Conservation (phyloP, 2,329 filamentous ascomycete species). For the Drechslera avenae region DNA sequence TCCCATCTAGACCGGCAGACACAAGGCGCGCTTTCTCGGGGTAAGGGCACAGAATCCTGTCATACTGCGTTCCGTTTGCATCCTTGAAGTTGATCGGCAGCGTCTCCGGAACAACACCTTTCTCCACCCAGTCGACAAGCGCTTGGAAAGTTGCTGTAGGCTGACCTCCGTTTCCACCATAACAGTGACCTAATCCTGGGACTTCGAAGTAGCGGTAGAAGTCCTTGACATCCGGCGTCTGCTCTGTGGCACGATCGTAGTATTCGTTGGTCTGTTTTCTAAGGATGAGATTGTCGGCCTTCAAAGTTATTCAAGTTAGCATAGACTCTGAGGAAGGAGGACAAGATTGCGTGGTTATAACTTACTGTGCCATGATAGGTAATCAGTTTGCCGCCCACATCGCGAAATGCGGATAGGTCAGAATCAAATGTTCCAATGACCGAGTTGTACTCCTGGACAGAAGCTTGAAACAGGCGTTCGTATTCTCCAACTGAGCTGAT, state of each 20-base stretch:
- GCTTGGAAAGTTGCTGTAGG: slow-evolving; percentile 43
- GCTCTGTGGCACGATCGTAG: slow-evolving; percentile 16
- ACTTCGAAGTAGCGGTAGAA: slow-evolving; percentile 33
- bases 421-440: slow-evolving; percentile 21
- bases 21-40: slow-evolving; percentile 14
- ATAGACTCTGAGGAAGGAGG: background rate
- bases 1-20: slow-evolving; percentile 7
- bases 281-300: slow-evolving; percentile 3
- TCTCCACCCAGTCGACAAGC: slow-evolving; percentile 37
- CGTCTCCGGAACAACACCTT: slow-evolving; percentile 21
- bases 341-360: background rate
- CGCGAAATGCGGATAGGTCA: slow-evolving; percentile 25
- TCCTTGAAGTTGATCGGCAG: slow-evolving; percentile 5
- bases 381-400: slow-evolving; percentile 30
- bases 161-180: slow-evolving; percentile 21
- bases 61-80: slow-evolving; percentile 6
- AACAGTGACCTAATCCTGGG: slow-evolving; percentile 32
- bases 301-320: too few relatives aligned
- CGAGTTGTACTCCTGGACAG: slow-evolving; percentile 13
- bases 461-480: background rate
- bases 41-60: slow-evolving; percentile 25
- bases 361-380: slow-evolving; percentile 30
- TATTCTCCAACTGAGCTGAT: background rate
- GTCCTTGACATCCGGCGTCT: slow-evolving; percentile 17
- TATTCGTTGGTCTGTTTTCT: slow-evolving; percentile 16